A percentile compares a stretch with the other conserved stretches of the same genome.
Conservation (phyloP, 441 rosid species). For the Theobroma grandiflorum region DNA sequence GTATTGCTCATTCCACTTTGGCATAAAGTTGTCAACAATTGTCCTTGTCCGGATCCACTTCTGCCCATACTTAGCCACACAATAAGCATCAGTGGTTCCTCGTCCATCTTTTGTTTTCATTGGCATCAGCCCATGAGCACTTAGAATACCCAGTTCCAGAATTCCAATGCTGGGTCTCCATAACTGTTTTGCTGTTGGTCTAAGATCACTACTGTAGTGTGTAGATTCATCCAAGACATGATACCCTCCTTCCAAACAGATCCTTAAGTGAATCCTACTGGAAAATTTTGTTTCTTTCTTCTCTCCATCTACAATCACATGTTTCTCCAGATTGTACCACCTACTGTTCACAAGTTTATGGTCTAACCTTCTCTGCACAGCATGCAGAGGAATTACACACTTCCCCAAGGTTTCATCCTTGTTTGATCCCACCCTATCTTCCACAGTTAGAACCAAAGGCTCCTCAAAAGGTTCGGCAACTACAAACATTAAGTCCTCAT, state of each 20-base stretch:
- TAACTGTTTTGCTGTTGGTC: conserved; percentile 86
- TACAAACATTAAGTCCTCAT: conserved; percentile 82
- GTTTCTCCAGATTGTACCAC: conserved; percentile 77
- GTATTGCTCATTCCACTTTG: conserved; percentile 95
- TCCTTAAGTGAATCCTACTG: conserved; percentile 82
- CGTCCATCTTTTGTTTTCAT: conserved; percentile 81
- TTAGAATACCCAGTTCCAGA: conserved; percentile 76
- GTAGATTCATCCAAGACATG: conserved; percentile 97
- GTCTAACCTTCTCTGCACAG: conserved; percentile 67
- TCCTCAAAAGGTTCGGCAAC: conserved; percentile 81
- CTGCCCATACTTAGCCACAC: conserved; percentile 96
- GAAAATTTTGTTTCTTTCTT: conserved; percentile 73
- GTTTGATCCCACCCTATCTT: conserved; percentile 59
- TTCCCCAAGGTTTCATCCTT: conserved; percentile 63
- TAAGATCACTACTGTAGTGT: conserved; percentile 83
- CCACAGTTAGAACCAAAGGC: conserved; percentile 60
- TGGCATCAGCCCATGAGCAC: conserved; percentile 84
- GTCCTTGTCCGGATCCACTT: conserved; percentile 96
- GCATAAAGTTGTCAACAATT: conserved; percentile 68
- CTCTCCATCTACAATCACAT: conserved; percentile 62
- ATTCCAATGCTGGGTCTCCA: conserved; percentile 86
- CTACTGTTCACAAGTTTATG: conserved; percentile 64
- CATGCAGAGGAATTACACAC: conserved; percentile 57
- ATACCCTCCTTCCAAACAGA: conserved; percentile 90
- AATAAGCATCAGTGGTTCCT: conserved; percentile 87